phyloP scores from a whole-genome alignment of 345 rosid species.

The Viola odorata region DNA sequence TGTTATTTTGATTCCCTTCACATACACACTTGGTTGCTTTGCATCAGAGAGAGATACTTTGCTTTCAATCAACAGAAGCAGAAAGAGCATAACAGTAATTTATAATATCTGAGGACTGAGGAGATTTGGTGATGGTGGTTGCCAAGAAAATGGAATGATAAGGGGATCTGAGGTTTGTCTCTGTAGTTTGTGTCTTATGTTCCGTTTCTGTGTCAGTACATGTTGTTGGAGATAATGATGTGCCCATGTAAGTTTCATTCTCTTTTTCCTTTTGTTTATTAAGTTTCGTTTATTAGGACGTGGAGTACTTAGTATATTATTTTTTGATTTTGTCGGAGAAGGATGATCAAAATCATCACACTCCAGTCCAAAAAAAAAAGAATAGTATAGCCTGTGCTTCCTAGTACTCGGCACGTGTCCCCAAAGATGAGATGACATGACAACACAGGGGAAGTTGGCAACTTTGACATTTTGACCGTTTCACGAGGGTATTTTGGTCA shows the following conservation, averaged over 20 bases:
- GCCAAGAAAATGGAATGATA: background rate
- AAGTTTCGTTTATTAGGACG: too few species aligned
- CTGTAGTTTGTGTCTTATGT: background rate
- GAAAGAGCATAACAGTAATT: constrained; percentile 1
- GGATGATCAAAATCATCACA: background rate
- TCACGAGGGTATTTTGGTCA: too few species aligned
- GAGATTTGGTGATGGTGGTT: constrained; percentile 14
- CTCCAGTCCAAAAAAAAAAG: background rate
- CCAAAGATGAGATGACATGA: too few species aligned
- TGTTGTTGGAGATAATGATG: background rate
- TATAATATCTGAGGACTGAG: constrained; percentile 10
- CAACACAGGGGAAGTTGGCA: too few species aligned
- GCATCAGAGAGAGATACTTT: constrained; percentile 35
- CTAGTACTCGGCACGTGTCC: too few species aligned
- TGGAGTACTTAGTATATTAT: too few species aligned
- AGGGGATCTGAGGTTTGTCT: constrained; percentile 25
- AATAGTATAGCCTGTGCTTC: too few species aligned
- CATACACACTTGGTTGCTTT: constrained; percentile 39
- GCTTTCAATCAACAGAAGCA: constrained; percentile 61
- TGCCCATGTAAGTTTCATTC: background rate
- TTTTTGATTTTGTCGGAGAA: background rate
- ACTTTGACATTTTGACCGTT: too few species aligned
- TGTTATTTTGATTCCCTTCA: constrained; percentile 42
- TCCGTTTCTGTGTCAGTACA: background rate
- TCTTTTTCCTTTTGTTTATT: background rate